A percentile compares a stretch with the other conserved stretches of the same genome.
These are phyloP conservation scores for Cladosporium sp. DNA, from an alignment of 2,329 filamentous ascomycete species.

Conservation along the genomic window DNA sequence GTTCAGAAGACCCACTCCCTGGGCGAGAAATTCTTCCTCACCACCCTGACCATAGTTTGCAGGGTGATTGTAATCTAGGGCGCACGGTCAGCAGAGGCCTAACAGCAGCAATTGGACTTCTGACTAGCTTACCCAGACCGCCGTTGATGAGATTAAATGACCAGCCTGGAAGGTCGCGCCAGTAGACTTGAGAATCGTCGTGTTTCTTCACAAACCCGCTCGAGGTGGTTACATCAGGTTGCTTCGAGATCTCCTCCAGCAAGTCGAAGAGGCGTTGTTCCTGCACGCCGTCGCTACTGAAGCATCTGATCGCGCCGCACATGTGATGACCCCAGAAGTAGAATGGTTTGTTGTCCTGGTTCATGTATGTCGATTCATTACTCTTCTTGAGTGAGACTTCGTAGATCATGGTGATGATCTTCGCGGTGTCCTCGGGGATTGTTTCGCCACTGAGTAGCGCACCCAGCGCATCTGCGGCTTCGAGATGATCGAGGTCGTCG, in stretches of 20 bases:
- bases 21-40: background rate
- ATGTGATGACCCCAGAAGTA: background rate
- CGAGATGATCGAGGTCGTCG: background rate
- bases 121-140: too few species aligned
- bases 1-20: background rate
- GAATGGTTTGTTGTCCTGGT: background rate
- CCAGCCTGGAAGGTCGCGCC: background rate
- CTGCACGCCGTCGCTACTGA: background rate
- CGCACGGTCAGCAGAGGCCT: background rate
- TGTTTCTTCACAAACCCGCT: background rate
- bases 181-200: background rate
- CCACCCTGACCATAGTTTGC: too few species aligned
- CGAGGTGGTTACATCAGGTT: background rate
- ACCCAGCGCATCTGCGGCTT: background rate
- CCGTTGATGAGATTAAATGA: background rate
- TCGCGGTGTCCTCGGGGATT: background rate
- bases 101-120: too few species aligned
- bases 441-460: background rate
- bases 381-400: background rate
- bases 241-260: background rate
- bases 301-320: background rate
- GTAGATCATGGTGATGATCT: background rate
- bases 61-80: background rate
- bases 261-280: background rate
- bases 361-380: background rate